These are phyloP conservation scores for Theobroma cacao DNA, from an alignment of 345 rosid species.

Conservation along the genomic window DNA sequence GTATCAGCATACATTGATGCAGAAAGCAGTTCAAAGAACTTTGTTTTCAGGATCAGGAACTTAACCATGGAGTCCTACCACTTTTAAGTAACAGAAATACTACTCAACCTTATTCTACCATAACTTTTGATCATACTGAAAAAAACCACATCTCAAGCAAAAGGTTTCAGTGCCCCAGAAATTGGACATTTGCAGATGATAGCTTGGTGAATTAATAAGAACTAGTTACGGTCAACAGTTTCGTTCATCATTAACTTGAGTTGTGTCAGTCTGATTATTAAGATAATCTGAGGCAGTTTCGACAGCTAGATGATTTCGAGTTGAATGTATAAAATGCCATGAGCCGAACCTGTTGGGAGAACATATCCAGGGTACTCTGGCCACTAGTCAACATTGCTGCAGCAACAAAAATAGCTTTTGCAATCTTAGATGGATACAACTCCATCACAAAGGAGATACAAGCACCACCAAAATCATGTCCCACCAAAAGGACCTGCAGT, in stretches of 20 bases:
- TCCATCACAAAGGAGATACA: conserved; percentile 86
- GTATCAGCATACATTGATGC: neutral
- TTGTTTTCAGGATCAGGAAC: neutral
- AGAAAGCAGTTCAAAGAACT: neutral
- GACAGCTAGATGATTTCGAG: neutral
- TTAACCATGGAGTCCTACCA: neutral
- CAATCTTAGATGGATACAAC: conserved; percentile 62
- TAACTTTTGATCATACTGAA: no score
- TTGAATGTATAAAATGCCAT: neutral
- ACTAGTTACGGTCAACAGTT: neutral
- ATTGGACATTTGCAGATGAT: no score
- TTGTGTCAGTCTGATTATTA: neutral
- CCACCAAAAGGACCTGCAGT: conserved; percentile 89
- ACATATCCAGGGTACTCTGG: conserved; percentile 76
- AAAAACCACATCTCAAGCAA: no score
- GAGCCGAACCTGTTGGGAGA: conserved; percentile 61
- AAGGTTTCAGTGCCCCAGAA: no score
- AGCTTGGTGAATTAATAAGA: no score
- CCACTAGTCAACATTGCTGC: conserved; percentile 78
- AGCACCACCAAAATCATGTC: conserved; percentile 95
- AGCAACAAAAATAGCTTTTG: conserved; percentile 73
- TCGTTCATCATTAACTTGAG: neutral
- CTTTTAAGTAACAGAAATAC: no score
- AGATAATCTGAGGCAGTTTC: neutral
- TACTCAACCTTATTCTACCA: no score